A percentile compares a stretch with the other conserved stretches of the same genome.
These are phyloP conservation scores for Coniochaeta pulveracea DNA, from an alignment of 2,329 filamentous ascomycete species.

Conservation along the genomic window DNA sequence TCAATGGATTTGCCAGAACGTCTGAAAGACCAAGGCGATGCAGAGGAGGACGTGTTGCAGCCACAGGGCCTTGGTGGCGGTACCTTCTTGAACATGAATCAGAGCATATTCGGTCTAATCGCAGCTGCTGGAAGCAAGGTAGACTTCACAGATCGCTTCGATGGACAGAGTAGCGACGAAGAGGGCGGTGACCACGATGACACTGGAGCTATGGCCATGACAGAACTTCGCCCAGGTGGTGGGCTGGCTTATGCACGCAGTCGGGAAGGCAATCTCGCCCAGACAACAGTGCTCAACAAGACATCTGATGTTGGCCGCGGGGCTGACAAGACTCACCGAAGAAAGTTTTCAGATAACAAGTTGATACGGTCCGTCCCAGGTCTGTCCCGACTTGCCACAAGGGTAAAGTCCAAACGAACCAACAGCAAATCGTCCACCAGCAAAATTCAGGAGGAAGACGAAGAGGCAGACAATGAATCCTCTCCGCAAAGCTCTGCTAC, in stretches of 20 bases:
- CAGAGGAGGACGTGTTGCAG: constrained; percentile 34
- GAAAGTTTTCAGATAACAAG: constrained; percentile 53
- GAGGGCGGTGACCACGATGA: constrained; percentile 48
- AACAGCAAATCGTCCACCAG: constrained; percentile 16
- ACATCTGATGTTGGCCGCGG: not conserved
- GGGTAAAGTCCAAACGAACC: constrained; percentile 28
- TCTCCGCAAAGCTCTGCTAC: constrained; percentile 10
- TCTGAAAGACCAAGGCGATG: constrained; percentile 32
- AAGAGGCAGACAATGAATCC: constrained; percentile 11
- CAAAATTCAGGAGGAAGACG: constrained; percentile 19
- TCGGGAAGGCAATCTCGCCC: constrained; percentile 17
- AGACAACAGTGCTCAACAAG: constrained; percentile 26
- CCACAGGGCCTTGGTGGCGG: constrained; percentile 29
- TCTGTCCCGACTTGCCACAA: constrained; percentile 32
- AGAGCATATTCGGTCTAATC: constrained; percentile 88
- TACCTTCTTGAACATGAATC: constrained; percentile 69
- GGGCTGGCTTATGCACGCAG: constrained; percentile 5
- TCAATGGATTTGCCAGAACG: constrained; percentile 44
- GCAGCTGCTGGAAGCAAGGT: constrained; percentile 75
- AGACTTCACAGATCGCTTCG: constrained; percentile 73
- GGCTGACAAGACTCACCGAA: constrained; percentile 31
- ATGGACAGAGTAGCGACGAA: constrained; percentile 70
- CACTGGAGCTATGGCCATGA: constrained; percentile 13
- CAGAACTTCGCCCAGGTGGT: constrained; percentile 9
- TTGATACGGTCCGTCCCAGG: constrained; percentile 55